Percentiles rank a stretch among this genome's conserved stretches.
phyloP scores from a whole-genome alignment of 1,284 basidiomycete genomes.

The Trametes pubescens region DNA sequence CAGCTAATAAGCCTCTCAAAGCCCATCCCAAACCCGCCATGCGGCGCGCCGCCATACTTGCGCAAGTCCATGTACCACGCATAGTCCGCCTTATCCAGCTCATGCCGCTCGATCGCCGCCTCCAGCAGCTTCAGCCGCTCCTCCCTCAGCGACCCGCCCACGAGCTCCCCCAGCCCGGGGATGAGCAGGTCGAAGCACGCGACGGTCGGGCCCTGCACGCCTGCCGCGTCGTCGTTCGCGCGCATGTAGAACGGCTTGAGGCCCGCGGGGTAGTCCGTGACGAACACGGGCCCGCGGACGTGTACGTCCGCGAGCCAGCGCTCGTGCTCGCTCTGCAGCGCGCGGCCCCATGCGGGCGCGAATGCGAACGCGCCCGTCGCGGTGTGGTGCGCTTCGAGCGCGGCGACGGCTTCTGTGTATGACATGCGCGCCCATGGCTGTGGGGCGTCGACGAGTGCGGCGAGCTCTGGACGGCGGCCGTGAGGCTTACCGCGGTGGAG shows the following conservation, averaged over 20 bases:
- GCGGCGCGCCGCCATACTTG: constrained; percentile 82
- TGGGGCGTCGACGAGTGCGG: constrained; percentile 45
- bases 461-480: constrained; percentile 41
- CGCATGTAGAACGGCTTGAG: constrained; percentile 99
- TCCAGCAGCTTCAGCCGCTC: constrained; percentile 72
- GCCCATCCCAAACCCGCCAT: constrained; percentile 94
- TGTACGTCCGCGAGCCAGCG: constrained; percentile 83
- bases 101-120: constrained; percentile 58
- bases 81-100: constrained; percentile 66
- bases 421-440: constrained; percentile 76
- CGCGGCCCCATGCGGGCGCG: constrained; percentile 72
- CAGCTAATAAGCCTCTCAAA: constrained; percentile 89
- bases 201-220: constrained; percentile 60
- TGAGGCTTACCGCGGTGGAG: constrained; percentile 13
- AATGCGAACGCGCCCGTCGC: constrained; percentile 56
- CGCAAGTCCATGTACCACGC: constrained; percentile 89
- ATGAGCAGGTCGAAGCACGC: constrained; percentile 96
- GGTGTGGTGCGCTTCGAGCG: constrained; percentile 56
- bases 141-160: constrained; percentile 91
- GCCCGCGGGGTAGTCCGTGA: constrained; percentile 85
- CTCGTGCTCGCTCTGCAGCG: constrained; percentile 92
- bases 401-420: constrained; percentile 80
- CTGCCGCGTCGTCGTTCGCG: constrained; percentile 49
- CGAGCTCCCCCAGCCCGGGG: constrained; percentile 89
- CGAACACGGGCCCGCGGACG: constrained; percentile 82